Evolutionary conservation across 2,329 filamentous ascomycete species (phyloP).

Genomic region (Mycosphaerelloides madeirae): DNA sequence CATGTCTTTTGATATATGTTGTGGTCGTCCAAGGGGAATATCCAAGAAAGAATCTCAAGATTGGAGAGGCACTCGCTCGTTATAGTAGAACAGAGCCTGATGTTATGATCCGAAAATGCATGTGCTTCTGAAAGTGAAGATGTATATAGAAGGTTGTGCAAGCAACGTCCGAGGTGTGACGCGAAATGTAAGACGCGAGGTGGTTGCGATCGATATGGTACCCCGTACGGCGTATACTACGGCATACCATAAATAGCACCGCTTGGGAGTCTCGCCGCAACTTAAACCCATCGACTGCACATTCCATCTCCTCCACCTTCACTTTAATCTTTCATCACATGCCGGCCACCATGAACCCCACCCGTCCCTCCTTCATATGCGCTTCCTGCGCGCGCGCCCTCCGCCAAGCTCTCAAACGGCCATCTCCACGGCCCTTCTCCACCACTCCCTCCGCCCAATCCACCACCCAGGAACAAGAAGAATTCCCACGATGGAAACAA

Average conservation of each 20-base stretch:
- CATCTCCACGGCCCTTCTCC: slow-evolving; percentile 9
- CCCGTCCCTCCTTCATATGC: slow-evolving; percentile 27
- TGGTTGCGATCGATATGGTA: too few relatives aligned
- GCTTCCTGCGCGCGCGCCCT: slow-evolving; percentile 28
- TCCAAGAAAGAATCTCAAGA: too few relatives aligned
- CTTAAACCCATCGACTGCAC: background rate
- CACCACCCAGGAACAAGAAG: slow-evolving; percentile 17
- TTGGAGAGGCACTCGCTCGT: too few relatives aligned
- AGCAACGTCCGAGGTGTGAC: too few relatives aligned
- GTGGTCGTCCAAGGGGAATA: too few relatives aligned
- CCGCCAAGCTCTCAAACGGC: slow-evolving; percentile 6
- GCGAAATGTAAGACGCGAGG: too few relatives aligned
- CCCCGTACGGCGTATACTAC: too few relatives aligned
- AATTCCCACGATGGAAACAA: slow-evolving; percentile 46
- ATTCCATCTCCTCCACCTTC: slow-evolving; percentile 1
- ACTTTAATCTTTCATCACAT: background rate
- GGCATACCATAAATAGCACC: too few relatives aligned
- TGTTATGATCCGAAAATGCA: too few relatives aligned
- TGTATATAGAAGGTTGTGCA: too few relatives aligned
- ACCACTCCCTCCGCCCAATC: slow-evolving; percentile 16
- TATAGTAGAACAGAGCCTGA: too few relatives aligned
- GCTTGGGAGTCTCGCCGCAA: slow-evolving; percentile 1
- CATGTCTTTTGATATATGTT: slow-evolving; percentile 5
- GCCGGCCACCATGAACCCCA: slow-evolving; percentile 16
- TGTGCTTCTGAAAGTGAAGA: too few relatives aligned